Evolutionary conservation across 208 protist species (phyloP), one percentile per base, ranked within the genome.

Genomic region (Wallacemonas sp.): DNA sequence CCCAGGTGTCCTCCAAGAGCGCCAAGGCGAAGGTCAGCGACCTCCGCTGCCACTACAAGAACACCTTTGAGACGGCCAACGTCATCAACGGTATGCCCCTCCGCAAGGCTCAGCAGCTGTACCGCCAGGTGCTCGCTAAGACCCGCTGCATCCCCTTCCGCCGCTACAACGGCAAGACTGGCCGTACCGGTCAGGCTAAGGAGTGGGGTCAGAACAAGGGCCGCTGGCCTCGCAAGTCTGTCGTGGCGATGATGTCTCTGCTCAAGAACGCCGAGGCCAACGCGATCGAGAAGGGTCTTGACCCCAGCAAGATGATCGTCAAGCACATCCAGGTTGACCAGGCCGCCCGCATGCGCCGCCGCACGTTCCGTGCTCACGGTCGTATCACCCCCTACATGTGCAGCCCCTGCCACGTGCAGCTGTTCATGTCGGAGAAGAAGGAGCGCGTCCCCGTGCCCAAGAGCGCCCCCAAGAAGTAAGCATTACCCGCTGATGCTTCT

Each of bases 311-410:
- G 77, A 94, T 98, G 80, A 67, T 93, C 66, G 84, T 98, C 68
- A 90, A 92, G 68, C 95, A 98, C 86, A 80, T 97, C 49, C 84
- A 96, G 77, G 95, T 97, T 19, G 84, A 98, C 61, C 62, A 93
- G 75, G 96, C 95, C 47, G 68, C 82, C 55, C 88, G 83, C 71
- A 89, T 95, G 78, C 90, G 96, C 68, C 88, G 96, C 77, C 88
- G 95, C 74, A 97, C 94, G 41, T 98, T 96, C 83, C 90, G 96
- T 77, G 96, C 96, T 47, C 96, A 98, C 77, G 96, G 96, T 60
- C 89, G 95, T 74, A 98, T 98, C 66, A 82, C 80, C 21, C 90
- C 93, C 46, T 97, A 89, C 90, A 97, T 97, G 93, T 93, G 90
- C 87, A 93, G 80, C 80, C 86, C 88, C 22, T 95, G 90, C 82